Base-by-base conservation (phyloP, 2,329 filamentous ascomycete genomes). In the Beauveria caledonica region DNA sequence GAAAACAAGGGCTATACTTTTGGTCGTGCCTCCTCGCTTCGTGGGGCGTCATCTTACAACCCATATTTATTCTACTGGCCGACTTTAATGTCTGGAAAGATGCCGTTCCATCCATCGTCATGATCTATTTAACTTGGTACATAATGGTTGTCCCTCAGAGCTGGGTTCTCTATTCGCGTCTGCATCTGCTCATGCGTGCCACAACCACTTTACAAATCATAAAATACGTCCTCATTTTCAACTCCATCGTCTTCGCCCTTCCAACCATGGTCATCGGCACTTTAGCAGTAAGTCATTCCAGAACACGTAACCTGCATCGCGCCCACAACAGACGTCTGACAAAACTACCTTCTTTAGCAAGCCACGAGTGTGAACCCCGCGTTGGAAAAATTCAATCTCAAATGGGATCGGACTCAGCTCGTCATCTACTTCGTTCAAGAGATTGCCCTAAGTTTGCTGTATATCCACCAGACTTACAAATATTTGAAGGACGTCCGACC, bases 131-230 rank as follows among this genome's bases (percentile, higher is more conserved):
- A 1, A 63, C 63, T 4, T 70, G 68, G 68, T 61, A 64, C 8
- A 65, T 64, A 3, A 84, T 86, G 80, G 78, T 86, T 1, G 81
- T 81, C 5, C 83, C 82, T 0, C 81, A 85, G 66, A 78, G 78
- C 0, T 66, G 85, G 23, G 83, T 86, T 2, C 73, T 86, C 1
- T 86, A 83, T 71, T 85, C 82, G 2, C 78, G 84, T 6, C 74
- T 86, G 1, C 81, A 86, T 66, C 74, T 86, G 2, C 76, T 86
- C n/a, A 73, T 82, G 5, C 77, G 76, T 21, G 78, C 80, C 73
- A 60, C 76, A 6, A 69, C 70, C 3, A 68, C 78, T 5, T 73
- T 85, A 1, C 73, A 74, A 2, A 73, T 73, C 10, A 77, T 82
- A 0, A 73, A 83, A 5, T 73, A 66, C 60, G 80, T 86, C 76